phyloP scores from a whole-genome alignment of 169 alveolate genomes.

The Nephromyces sp. region DNA sequence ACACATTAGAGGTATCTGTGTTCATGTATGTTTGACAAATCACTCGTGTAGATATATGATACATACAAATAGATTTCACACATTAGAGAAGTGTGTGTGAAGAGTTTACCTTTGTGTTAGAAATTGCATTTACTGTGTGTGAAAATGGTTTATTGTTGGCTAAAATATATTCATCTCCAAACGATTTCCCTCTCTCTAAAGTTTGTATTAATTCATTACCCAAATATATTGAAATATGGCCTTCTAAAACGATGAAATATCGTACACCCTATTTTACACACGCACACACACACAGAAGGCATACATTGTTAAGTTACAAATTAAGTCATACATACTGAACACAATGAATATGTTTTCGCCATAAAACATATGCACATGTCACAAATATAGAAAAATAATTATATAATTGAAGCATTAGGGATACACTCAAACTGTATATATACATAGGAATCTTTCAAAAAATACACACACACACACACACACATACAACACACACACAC shows the following conservation, averaged over 20 bases:
- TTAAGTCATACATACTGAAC: not conserved
- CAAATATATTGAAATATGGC: conserved; percentile 46
- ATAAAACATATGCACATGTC: not conserved
- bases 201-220: conserved; percentile 4
- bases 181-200: conserved; percentile 80
- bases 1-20: too few relatives aligned
- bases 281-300: not conserved
- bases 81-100: too few relatives aligned
- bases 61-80: too few relatives aligned
- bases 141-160: conserved; percentile 65
- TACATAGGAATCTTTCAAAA: not conserved
- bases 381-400: not conserved
- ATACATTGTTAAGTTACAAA: not conserved
- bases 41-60: too few relatives aligned
- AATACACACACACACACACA: not conserved
- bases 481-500: not conserved
- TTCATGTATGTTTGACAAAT: too few relatives aligned
- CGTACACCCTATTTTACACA: conserved; percentile 53
- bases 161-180: conserved; percentile 83
- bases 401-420: not conserved
- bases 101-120: conserved; percentile 20
- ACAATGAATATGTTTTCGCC: not conserved
- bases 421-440: not conserved
- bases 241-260: conserved; percentile 70
- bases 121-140: conserved; percentile 59